Base-by-base conservation (phyloP, 371 early-diverging fungal species). In the Apophysomyces variabilis region DNA sequence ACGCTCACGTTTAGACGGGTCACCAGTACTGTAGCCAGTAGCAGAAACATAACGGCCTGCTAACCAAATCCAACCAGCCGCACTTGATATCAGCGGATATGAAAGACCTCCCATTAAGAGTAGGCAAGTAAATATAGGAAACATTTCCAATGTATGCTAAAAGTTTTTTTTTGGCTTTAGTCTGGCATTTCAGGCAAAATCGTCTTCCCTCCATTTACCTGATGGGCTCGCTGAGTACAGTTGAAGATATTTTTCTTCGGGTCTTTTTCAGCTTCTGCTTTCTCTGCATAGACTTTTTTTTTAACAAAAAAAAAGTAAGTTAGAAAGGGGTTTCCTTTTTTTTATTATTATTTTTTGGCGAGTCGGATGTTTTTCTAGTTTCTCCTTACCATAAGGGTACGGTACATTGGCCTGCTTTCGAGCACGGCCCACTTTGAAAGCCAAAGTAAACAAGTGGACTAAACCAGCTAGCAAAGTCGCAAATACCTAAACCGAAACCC, bases 201-300 rank as follows among this genome's bases (percentile, higher is more conserved):
- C 41, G 41, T 8, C 41, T 13, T 41, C 5, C 9, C 16, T 1
- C 8, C 3, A 13, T 14, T 26, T 63, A 63, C 63, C 57, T 88
- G 90, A 76, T 90, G 90, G 14, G 85, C 89, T 44, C 90, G 84
- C 66, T 90, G 91, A 61, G 79, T 74, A 74, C 91, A 88, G 79
- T 88, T 87, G 78, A 89, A 89, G 38, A 84, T 46, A 64, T 79
- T 62, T 68, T 88, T 88, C 71, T 79, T 79, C 32, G 63, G 69
- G 61, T 86, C 84, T 60, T 77, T 77, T 58, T 85, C 84, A 38
- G 85, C 84, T 47, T 86, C 90, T 3, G 67, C 66, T 38, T 72
- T 74, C 13, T 83, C 83, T 47, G 87, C 89, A 61, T 90, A 89
- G 47, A 82, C 79, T 82, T 57, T 7, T 21, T 26, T 26, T 26